Evolutionary conservation across 495 filamentous ascomycete genomes (phyloP), one percentile per base, ranked within the genome.

Genomic region (Hypoxylon perforatum): DNA sequence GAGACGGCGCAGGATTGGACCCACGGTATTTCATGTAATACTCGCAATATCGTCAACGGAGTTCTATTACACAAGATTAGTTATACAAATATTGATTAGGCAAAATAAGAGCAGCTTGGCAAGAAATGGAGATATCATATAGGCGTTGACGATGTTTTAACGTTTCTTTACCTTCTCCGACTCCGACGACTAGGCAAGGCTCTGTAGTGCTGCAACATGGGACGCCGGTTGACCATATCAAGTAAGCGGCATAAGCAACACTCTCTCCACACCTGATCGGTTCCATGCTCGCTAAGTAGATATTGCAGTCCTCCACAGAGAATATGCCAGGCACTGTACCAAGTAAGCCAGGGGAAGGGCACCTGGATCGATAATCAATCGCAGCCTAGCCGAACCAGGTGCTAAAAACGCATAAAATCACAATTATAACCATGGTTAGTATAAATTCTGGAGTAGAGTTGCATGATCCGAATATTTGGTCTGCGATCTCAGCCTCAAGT

Each of bases 1-100:
- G 25, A 59, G 50, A 36, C 44, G 35, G 15, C 41, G 23, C 49
- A 17, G 7, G 60, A 60, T 44, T 11, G 12, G 56, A 22, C 12
- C 50, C 50, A 59, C 50, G 42, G 10, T 50, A 44, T 1, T 10
- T 51, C 28, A 48, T 55, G n/a, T 42, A 66, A 49, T 17, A 28
- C 23, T 36, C 9, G 25, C 46, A 59, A 55, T 25, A 35, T 65
- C 49, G 33, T 55, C 44, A 35, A 44, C 42, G 44, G 23, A 15
- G 44, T 28, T 38, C 49, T 56, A 36, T 39, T 7, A 39, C n/a
- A 50, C 50, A 55, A 33, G 22, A 23, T 56, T 60, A 56, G 42
- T 18, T 6, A 54, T 60, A 30, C 35, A 45, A 33, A 36, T n/a
- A 46, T 44, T 19, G 28, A 38, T 18, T 58, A 45, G 46, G 51